A percentile compares a stretch with the other conserved stretches of the same genome.
Evolutionary conservation across 805 yeast genomes (phyloP).

Genomic region (Ogataea paraovalis): DNA sequence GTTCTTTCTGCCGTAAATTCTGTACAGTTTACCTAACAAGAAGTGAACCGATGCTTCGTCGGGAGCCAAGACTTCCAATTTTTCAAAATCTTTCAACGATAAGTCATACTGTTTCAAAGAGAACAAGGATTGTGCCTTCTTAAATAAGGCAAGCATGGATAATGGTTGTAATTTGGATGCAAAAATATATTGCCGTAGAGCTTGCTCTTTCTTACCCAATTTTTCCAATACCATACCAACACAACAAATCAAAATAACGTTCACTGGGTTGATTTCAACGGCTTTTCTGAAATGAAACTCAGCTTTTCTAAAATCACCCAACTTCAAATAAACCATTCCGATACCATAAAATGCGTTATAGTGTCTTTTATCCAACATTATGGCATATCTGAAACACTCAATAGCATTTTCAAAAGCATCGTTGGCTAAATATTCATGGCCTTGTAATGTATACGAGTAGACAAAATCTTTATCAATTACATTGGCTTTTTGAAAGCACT

Average conservation of each 20-base stretch:
- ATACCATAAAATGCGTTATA: slow-evolving; percentile 95
- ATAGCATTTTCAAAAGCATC: slow-evolving; percentile 90
- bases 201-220: slow-evolving; percentile 61
- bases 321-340: slow-evolving; percentile 86
- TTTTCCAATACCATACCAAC: slow-evolving; percentile 91
- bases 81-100: slow-evolving; percentile 73
- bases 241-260: slow-evolving; percentile 85
- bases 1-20: slow-evolving; percentile 64
- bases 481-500: slow-evolving; percentile 77
- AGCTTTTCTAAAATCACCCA: slow-evolving; percentile 81
- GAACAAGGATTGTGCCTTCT: slow-evolving; percentile 78
- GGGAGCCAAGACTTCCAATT: slow-evolving; percentile 73
- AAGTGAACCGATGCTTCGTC: slow-evolving; percentile 94
- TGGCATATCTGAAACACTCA: slow-evolving; percentile 74
- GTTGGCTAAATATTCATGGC: slow-evolving; percentile 83
- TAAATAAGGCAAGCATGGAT: slow-evolving; percentile 82
- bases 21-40: slow-evolving; percentile 81
- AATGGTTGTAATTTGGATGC: slow-evolving; percentile 83
- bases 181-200: slow-evolving; percentile 73
- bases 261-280: slow-evolving; percentile 81
- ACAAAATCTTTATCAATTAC: slow-evolving; percentile 59
- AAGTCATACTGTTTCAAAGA: slow-evolving; percentile 64
- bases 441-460: slow-evolving; percentile 89
- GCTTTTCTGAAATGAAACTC: slow-evolving; percentile 87
- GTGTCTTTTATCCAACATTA: slow-evolving; percentile 73